These are phyloP conservation scores for Cladochytrium tenue DNA, from an alignment of 371 early-diverging fungal species.

Conservation along the genomic window DNA sequence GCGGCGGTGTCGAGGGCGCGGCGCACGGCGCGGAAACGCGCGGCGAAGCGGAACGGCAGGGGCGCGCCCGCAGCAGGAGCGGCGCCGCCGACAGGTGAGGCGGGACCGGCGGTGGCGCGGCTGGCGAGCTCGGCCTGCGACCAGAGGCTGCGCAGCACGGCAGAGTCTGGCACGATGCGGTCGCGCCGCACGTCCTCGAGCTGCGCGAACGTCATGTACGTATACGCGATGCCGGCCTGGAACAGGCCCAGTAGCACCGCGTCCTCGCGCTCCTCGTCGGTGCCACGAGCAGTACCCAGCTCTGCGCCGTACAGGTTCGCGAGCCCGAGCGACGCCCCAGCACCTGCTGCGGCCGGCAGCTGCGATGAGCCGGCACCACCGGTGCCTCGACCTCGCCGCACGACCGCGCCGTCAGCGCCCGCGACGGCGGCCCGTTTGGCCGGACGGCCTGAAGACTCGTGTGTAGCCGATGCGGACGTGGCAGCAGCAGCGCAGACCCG, in stretches of 20 bases:
- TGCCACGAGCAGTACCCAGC: neutral
- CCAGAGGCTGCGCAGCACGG: constrained; percentile 41
- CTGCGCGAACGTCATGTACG: constrained; percentile 44
- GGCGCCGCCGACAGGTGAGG: neutral
- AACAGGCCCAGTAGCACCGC: constrained; percentile 29
- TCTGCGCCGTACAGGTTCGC: constrained; percentile 23
- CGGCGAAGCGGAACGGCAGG: constrained; percentile 31
- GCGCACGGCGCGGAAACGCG: constrained; percentile 22
- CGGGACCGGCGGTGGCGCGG: neutral
- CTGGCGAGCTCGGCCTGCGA: constrained; percentile 40
- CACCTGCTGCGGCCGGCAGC: neutral
- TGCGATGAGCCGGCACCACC: neutral
- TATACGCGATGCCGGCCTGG: constrained; percentile 36
- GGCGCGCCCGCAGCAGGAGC: neutral
- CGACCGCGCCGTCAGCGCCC: neutral
- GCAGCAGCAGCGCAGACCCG: neutral
- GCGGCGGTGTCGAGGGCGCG: constrained; percentile 9
- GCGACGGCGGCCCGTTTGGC: neutral
- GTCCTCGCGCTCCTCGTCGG: constrained; percentile 20
- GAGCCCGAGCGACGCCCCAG: constrained; percentile 1
- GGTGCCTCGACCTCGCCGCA: too few species aligned
- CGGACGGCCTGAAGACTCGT: too few species aligned
- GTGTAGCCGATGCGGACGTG: too few species aligned
- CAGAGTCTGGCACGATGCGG: constrained; percentile 35
- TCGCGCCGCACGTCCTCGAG: constrained; percentile 39